phyloP scores from a whole-genome alignment of 495 filamentous ascomycete species.

The Glarea lozoyensis region DNA sequence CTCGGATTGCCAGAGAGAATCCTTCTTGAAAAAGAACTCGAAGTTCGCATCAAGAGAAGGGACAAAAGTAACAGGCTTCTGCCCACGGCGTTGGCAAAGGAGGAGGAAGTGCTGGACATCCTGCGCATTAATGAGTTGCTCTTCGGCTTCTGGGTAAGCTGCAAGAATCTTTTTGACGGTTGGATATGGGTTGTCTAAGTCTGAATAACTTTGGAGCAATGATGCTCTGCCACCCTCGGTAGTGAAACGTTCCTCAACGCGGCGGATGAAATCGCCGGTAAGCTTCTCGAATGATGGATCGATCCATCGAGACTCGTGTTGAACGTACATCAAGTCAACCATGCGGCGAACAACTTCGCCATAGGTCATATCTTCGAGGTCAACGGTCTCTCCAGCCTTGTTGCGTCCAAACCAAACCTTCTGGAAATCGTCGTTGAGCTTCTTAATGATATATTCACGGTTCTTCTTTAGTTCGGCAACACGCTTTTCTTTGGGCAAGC shows the following conservation, averaged over 20 bases:
- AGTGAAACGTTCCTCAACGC: constrained; percentile 89
- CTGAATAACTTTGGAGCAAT: constrained; percentile 73
- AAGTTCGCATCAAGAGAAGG: constrained; percentile 90
- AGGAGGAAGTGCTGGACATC: constrained; percentile 94
- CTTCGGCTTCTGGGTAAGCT: constrained; percentile 75
- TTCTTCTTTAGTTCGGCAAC: constrained; percentile 86
- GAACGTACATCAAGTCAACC: constrained; percentile 94
- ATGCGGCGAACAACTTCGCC: constrained; percentile 84
- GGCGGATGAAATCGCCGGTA: constrained; percentile 89
- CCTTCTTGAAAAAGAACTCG: constrained; percentile 99
- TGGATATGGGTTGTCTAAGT: constrained; percentile 74
- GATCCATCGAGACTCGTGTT: constrained; percentile 90
- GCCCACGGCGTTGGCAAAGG: constrained; percentile 83
- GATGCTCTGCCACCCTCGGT: constrained; percentile 56
- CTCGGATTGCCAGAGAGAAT: constrained; percentile 99
- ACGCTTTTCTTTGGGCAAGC: constrained; percentile 88
- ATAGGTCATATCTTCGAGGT: constrained; percentile 98
- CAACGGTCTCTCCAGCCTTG: constrained; percentile 70
- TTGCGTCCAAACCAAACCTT: constrained; percentile 98
- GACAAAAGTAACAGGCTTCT: constrained; percentile 96
- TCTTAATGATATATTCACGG: constrained; percentile 91
- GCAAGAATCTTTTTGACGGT: constrained; percentile 70
- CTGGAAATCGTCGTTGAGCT: constrained; percentile 95
- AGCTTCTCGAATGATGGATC: constrained; percentile 73
- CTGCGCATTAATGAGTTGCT: constrained; percentile 91